A percentile compares a stretch with the other conserved stretches of the same genome.
Conservation (phyloP, 441 rosid species). For the Gossypium schwendimanii region DNA sequence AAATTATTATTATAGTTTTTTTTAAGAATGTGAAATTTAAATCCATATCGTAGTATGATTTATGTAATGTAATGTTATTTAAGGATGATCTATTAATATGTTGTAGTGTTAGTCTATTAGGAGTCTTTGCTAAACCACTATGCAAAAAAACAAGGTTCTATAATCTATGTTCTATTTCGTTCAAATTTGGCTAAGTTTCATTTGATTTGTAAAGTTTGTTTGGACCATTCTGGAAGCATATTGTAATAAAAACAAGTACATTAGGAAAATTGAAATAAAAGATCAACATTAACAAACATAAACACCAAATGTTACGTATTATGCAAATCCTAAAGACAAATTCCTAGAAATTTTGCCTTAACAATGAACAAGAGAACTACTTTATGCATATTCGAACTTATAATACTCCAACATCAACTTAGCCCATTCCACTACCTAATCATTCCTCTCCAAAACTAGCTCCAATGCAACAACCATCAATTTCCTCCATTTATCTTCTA, state of each 20-base stretch:
- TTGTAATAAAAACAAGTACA: too few species aligned
- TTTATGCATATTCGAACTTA: not conserved
- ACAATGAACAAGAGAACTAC: too few species aligned
- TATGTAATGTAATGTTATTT: not conserved
- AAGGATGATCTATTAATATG: not conserved
- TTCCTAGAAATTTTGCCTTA: too few species aligned
- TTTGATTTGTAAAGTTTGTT: not conserved
- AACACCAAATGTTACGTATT: not conserved
- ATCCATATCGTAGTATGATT: not conserved
- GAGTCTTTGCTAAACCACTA: not conserved
- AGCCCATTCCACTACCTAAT: conserved; percentile 25
- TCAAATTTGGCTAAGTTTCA: not conserved
- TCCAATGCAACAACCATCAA: conserved; percentile 32
- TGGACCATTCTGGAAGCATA: too few species aligned
- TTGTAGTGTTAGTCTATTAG: not conserved
- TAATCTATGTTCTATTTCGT: not conserved
- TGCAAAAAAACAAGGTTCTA: not conserved
- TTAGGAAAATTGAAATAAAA: too few species aligned
- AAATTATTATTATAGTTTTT: too few species aligned
- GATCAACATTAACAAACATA: too few species aligned
- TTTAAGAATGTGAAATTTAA: too few species aligned
- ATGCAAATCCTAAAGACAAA: too few species aligned
- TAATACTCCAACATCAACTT: conserved; percentile 22
- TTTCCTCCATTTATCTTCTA: conserved; percentile 34
- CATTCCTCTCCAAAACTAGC: conserved; percentile 21